Conservation (phyloP, 2,329 filamentous ascomycete genomes). For the Xylaria sp. region DNA sequence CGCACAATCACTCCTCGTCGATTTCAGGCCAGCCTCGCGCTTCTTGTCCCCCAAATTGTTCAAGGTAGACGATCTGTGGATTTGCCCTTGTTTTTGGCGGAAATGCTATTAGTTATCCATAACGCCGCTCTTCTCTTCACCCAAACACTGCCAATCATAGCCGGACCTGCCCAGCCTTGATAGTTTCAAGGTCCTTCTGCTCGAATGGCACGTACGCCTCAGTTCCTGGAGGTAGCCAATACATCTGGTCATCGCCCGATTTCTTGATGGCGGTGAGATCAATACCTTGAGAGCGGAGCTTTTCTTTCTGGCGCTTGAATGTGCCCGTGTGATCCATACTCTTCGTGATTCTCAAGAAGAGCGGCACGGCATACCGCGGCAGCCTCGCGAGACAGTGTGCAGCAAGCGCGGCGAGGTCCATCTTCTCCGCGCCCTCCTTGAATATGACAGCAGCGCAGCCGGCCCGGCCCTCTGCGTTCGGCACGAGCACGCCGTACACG, state of each 20-base stretch:
- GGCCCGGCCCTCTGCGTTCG: conserved; percentile 56
- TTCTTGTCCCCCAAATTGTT: neutral
- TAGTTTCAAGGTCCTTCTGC: conserved; percentile 50
- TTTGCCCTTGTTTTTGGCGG: neutral
- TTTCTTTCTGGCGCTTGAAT: conserved; percentile 57
- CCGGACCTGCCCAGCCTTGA: conserved; percentile 43
- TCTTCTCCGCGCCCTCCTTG: conserved; percentile 46
- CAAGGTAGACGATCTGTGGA: neutral
- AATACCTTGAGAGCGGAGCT: conserved; percentile 55
- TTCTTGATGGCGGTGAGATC: conserved; percentile 51
- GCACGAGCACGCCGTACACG: conserved; percentile 56
- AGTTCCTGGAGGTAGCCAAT: conserved; percentile 53
- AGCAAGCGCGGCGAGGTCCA: conserved; percentile 50
- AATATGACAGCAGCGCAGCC: conserved; percentile 56
- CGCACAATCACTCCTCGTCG: neutral
- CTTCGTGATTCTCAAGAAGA: conserved; percentile 54
- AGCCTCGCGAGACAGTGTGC: conserved; percentile 52
- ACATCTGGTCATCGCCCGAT: conserved; percentile 50
- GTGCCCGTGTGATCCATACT: conserved; percentile 57
- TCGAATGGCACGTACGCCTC: conserved; percentile 52
- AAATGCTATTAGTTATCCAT: neutral
- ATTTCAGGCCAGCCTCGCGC: neutral
- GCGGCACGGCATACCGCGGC: conserved; percentile 58
- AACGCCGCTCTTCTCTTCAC: neutral
- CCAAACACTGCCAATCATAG: conserved; percentile 26